phyloP scores from a whole-genome alignment of 2,329 filamentous ascomycete species.

The Apiospora arundinis region DNA sequence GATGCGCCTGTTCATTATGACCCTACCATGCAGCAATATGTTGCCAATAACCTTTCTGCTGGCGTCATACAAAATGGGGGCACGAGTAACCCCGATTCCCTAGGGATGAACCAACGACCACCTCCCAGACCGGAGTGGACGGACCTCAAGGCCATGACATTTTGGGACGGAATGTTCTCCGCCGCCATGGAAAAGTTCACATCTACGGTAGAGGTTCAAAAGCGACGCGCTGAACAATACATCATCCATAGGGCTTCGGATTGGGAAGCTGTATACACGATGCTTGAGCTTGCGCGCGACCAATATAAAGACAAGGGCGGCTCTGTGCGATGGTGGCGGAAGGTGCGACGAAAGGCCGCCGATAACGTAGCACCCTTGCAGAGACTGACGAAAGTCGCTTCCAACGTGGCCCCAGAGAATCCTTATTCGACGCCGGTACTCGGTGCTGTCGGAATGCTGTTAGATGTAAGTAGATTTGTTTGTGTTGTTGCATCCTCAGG shows the following conservation, averaged over 20 bases:
- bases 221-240: not conserved
- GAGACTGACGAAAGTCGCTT: not conserved
- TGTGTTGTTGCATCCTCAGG: too few relatives aligned
- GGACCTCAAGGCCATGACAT: not conserved
- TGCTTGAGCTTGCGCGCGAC: slow-evolving; percentile 16
- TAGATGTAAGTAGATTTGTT: slow-evolving; percentile 20
- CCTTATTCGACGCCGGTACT: slow-evolving; percentile 21
- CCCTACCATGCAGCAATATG: not conserved
- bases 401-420: slow-evolving; percentile 7
- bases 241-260: slow-evolving; percentile 14
- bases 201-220: not conserved
- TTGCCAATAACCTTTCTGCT: too few relatives aligned
- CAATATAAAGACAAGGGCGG: slow-evolving; percentile 21
- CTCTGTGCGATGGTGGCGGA: not conserved
- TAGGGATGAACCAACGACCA: not conserved
- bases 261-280: slow-evolving; percentile 21
- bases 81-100: not conserved
- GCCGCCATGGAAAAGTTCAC: slow-evolving; percentile 1
- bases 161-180: slow-evolving; percentile 14
- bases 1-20: slow-evolving; percentile 20
- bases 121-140: slow-evolving; percentile 2
- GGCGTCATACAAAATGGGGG: not conserved
- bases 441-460: slow-evolving; percentile 22
- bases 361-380: slow-evolving; percentile 22
- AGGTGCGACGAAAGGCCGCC: slow-evolving; percentile 20